phyloP scores from a whole-genome alignment of 176 grass and related monocot genomes.

The Cenchrus fungigraminus region DNA sequence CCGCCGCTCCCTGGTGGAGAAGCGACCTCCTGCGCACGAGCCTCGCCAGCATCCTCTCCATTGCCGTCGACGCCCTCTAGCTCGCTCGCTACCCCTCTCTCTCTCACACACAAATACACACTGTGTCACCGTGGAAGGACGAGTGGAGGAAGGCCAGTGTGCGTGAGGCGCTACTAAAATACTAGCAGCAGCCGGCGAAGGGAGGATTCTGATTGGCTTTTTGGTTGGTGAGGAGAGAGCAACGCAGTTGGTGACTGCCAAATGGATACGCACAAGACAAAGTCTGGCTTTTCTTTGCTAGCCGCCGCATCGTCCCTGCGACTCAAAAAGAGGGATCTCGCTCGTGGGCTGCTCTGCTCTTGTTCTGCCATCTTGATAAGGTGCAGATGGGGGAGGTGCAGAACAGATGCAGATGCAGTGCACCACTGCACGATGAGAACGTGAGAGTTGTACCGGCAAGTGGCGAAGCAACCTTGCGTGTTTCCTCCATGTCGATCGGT shows the following conservation, averaged over 20 bases:
- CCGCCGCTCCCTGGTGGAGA: background rate
- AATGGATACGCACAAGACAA: background rate
- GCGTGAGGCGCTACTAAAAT: background rate
- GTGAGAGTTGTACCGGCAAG: background rate
- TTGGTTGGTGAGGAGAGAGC: background rate
- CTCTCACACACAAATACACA: background rate
- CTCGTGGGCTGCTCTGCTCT: background rate
- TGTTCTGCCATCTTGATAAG: background rate
- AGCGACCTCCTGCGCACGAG: constrained; percentile 41
- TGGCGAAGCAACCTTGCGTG: background rate
- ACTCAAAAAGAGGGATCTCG: background rate
- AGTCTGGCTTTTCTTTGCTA: background rate
- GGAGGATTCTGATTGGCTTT: background rate
- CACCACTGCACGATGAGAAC: background rate
- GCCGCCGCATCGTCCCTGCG: background rate
- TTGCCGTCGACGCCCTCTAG: background rate
- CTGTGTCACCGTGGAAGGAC: background rate
- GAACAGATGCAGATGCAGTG: background rate
- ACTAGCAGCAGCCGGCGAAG: background rate
- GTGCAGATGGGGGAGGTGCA: background rate
- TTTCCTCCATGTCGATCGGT: too few relatives aligned
- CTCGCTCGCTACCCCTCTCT: background rate
- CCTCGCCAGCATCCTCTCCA: constrained; percentile 57
- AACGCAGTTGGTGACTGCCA: background rate
- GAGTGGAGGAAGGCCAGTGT: constrained; percentile 6